A percentile compares a stretch with the other conserved stretches of the same genome.
Conservation (phyloP, 2,329 filamentous ascomycete genomes). For the Beauveria medogensis region DNA sequence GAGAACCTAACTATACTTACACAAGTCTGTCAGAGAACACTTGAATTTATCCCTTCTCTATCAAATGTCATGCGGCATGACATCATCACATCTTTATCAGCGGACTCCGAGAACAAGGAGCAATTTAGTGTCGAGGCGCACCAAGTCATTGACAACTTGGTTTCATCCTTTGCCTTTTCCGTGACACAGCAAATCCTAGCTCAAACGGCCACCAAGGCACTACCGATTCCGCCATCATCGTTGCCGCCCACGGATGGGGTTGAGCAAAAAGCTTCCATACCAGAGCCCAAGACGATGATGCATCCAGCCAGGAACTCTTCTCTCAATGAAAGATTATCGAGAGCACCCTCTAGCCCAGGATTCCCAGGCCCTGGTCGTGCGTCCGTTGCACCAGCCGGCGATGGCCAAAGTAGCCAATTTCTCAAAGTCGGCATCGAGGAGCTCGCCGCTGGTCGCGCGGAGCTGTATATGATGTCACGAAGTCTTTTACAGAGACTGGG, state of each 20-base stretch:
- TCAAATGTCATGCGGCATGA: slow-evolving; percentile 75
- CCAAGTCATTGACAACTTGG: slow-evolving; percentile 62
- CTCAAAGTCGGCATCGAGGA: slow-evolving; percentile 65
- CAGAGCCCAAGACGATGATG: slow-evolving; percentile 63
- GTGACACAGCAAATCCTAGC: slow-evolving; percentile 68
- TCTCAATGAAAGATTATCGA: slow-evolving; percentile 35
- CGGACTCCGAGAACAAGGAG: slow-evolving; percentile 30
- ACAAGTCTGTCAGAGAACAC: slow-evolving; percentile 73
- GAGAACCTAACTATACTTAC: slow-evolving; percentile 76
- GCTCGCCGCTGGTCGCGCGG: slow-evolving; percentile 72
- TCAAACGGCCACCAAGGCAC: slow-evolving; percentile 61
- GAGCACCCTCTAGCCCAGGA: slow-evolving; percentile 40
- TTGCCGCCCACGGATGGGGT: slow-evolving; percentile 37
- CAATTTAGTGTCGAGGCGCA: slow-evolving; percentile 29
- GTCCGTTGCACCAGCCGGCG: slow-evolving; percentile 29
- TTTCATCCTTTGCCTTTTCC: slow-evolving; percentile 71
- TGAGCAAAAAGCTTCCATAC: slow-evolving; percentile 55
- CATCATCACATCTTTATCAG: slow-evolving; percentile 53
- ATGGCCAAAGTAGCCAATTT: slow-evolving; percentile 38
- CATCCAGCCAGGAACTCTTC: slow-evolving; percentile 60
- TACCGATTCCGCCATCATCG: slow-evolving; percentile 57
- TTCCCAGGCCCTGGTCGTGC: slow-evolving; percentile 41
- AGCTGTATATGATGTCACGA: slow-evolving; percentile 71
- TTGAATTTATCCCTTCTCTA: slow-evolving; percentile 76
- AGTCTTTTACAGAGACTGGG: slow-evolving; percentile 71